Base-by-base conservation (phyloP, 2,329 filamentous ascomycete species). In the Waltergamsia citrina region DNA sequence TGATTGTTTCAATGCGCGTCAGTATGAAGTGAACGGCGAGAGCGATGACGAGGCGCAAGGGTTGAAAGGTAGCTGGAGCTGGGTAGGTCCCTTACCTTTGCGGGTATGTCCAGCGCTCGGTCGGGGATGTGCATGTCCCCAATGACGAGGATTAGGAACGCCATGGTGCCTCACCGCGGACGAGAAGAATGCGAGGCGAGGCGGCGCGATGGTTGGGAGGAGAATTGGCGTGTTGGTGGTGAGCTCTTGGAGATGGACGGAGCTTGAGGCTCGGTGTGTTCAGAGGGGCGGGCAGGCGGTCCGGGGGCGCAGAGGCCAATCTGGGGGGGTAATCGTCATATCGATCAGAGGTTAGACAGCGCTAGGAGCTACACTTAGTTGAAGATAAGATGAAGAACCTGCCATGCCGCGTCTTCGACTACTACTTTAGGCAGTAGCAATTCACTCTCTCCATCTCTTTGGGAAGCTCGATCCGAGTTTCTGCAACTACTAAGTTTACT, bases 101-200 rank as follows among this genome's bases (percentile, higher is more conserved):
- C 71, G 39, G 87, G 87, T 51, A 94, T 88, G 59, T 94, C 87
- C 43, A 92, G 78, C 48, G 86, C 87, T 56, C 87, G 74, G 61
- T 94, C 87, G 49, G 87, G 87, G 62, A 94, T 94, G 66, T 94
- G 87, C 35, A 94, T 76, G 65, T 94, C 87, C 57, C 86, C 86
- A 48, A 94, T 85, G 53, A 92, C 85, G 54, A 94, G 75, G 54
- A 94, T 87, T 46, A 94, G 72, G 62, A 90, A 85, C 43, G 86
- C 85, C 67, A 90, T 86, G 69, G 77, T 25, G 25, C 35, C 14
- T 20, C 10, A 49, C 38, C 20, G 36, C 23, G 31, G 33, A 29
- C 29, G 16, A 10, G 17, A 21, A 23, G 32, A 28, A 26, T 14
- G 19, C 16, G 18, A 15, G 29, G 10, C 22, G 12, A 24, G 23